phyloP scores from a whole-genome alignment of 371 early-diverging fungal species.

The Rhizopus stolonifer region DNA sequence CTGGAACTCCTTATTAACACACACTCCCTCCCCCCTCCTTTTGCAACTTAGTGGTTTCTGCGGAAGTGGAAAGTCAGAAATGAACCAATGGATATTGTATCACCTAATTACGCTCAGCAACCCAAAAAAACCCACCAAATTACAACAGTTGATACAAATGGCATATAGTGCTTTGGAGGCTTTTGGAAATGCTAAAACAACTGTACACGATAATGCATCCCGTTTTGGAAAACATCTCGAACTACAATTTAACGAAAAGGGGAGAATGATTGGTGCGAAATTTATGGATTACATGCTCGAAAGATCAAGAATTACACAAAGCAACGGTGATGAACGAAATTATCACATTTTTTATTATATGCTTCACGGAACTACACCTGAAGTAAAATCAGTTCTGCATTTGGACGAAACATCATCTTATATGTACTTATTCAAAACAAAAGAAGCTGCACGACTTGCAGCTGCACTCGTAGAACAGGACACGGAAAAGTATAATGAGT shows the following conservation, averaged over 20 bases:
- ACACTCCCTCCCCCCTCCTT: conserved; percentile 1
- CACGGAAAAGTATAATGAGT: conserved; percentile 57
- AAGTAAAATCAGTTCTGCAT: conserved; percentile 26
- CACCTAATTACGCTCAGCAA: conserved; percentile 68
- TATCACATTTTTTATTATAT: conserved; percentile 94
- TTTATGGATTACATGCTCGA: conserved; percentile 88
- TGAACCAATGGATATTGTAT: conserved; percentile 57
- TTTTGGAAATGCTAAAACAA: conserved; percentile 85
- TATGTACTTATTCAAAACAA: conserved; percentile 20
- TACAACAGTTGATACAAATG: conserved; percentile 50
- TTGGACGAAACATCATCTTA: conserved; percentile 16
- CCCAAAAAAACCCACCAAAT: conserved; percentile 72
- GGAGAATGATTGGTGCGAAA: conserved; percentile 83
- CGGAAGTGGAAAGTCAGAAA: conserved; percentile 84
- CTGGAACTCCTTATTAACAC: background rate
- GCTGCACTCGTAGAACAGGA: conserved; percentile 33
- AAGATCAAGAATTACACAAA: conserved; percentile 66
- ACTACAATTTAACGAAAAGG: conserved; percentile 86
- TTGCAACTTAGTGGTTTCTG: conserved; percentile 68
- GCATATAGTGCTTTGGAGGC: conserved; percentile 64
- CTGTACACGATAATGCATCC: conserved; percentile 73
- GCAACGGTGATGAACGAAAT: conserved; percentile 65
- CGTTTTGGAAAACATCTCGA: conserved; percentile 91
- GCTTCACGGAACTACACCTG: conserved; percentile 42
- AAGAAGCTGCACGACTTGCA: conserved; percentile 22